Evolutionary conservation across 163 green algal genomes (phyloP).

Genomic region (Coccomyxa subellipsoidea): DNA sequence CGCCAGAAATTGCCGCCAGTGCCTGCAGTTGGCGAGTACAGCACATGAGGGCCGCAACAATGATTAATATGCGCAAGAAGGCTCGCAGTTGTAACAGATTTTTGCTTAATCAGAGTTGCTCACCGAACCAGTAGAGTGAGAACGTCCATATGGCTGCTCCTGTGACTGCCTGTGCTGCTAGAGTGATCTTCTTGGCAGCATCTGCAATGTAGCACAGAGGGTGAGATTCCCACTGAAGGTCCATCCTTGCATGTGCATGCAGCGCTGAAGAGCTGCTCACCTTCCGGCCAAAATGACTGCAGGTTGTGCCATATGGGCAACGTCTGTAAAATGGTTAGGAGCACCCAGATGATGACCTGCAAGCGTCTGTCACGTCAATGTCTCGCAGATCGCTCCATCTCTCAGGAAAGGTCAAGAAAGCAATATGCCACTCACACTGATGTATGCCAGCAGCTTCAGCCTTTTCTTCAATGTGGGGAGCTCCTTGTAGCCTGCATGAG

Average conservation of each 20-base stretch:
- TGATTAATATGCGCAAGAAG: no score
- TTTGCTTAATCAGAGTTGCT: background rate
- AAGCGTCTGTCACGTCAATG: background rate
- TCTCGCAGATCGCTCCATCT: background rate
- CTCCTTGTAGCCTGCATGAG: background rate
- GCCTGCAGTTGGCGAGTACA: background rate
- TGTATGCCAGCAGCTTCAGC: slow-evolving; percentile 5
- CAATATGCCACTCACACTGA: background rate
- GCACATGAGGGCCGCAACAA: no score
- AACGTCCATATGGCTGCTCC: slow-evolving; percentile 3
- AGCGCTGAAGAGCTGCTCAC: background rate
- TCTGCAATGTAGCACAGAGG: background rate
- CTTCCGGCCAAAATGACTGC: background rate
- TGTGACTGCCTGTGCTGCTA: background rate
- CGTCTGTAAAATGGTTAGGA: background rate
- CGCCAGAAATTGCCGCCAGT: background rate
- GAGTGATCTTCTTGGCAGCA: background rate
- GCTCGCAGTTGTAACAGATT: no score
- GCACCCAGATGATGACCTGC: background rate
- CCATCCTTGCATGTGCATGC: background rate
- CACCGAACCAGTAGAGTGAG: background rate
- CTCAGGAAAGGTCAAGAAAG: background rate
- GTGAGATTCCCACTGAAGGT: background rate
- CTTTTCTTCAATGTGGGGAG: background rate
- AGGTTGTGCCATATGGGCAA: background rate